Percentiles rank a stretch among this genome's conserved stretches.
These are phyloP conservation scores for Diaporthe ilicicola DNA, from an alignment of 2,329 filamentous ascomycete genomes.

Conservation along the genomic window DNA sequence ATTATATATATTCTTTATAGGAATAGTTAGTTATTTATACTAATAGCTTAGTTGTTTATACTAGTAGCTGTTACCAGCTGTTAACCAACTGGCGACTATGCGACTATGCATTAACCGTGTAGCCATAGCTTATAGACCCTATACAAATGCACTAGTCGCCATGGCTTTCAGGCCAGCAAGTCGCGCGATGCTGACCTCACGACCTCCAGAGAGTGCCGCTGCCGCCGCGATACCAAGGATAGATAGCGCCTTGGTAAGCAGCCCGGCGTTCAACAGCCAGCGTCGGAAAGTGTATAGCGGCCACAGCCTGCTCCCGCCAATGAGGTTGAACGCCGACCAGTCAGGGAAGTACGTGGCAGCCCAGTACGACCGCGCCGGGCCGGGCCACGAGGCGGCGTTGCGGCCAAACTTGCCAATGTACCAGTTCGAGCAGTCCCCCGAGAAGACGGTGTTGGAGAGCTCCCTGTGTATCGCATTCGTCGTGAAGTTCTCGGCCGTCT, in stretches of 20 bases:
- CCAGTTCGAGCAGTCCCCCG: constrained; percentile 51
- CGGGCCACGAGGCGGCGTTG: neutral
- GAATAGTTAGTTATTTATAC: too few species aligned
- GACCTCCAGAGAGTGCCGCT: neutral
- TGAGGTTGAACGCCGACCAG: neutral
- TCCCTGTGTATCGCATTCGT: constrained; percentile 43
- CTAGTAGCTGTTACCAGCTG: too few species aligned
- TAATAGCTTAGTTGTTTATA: too few species aligned
- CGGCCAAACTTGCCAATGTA: constrained; percentile 46
- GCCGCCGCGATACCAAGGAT: neutral
- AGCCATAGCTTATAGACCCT: too few species aligned
- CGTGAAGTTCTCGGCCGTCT: constrained; percentile 43
- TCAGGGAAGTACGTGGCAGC: neutral
- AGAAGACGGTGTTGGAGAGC: constrained; percentile 45
- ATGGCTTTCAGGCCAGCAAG: neutral
- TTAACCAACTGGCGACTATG: too few species aligned
- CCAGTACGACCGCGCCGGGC: neutral
- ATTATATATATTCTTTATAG: too few species aligned
- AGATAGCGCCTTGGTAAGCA: neutral
- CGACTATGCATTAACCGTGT: too few species aligned
- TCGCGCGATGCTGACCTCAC: neutral
- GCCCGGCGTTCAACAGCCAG: neutral
- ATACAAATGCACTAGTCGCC: neutral
- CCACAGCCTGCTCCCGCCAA: neutral
- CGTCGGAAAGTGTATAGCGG: neutral